phyloP scores from a whole-genome alignment of 805 yeast species.

The Wickerhamiella alocasiicola region DNA sequence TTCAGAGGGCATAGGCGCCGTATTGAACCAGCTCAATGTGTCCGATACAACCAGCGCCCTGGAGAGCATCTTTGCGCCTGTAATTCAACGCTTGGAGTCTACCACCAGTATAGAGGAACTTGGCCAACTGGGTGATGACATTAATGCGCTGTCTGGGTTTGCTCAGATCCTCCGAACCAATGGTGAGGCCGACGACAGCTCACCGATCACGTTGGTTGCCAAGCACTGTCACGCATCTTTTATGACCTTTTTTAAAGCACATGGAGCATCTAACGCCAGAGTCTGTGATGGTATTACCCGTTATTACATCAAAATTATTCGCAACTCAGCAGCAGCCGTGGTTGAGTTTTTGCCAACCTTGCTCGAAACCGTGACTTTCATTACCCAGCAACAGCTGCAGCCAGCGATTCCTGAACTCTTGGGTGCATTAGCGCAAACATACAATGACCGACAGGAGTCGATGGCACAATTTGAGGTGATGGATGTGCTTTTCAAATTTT shows the following conservation, averaged over 20 bases:
- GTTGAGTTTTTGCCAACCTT: slow-evolving; percentile 9
- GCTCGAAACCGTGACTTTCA: not conserved
- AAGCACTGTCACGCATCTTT: slow-evolving; percentile 13
- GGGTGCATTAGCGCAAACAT: slow-evolving; percentile 16
- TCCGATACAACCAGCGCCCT: slow-evolving; percentile 35
- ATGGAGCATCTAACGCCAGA: slow-evolving; percentile 9
- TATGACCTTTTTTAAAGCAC: slow-evolving; percentile 6
- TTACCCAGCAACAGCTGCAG: slow-evolving; percentile 7
- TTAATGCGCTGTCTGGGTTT: slow-evolving; percentile 45
- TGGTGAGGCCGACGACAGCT: slow-evolving; percentile 36
- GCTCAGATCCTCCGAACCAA: slow-evolving; percentile 55
- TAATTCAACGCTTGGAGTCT: slow-evolving; percentile 34
- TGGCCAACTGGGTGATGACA: slow-evolving; percentile 18
- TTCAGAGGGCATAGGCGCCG: slow-evolving; percentile 81
- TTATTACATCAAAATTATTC: slow-evolving; percentile 16
- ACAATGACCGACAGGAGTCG: slow-evolving; percentile 19
- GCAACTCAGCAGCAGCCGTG: slow-evolving; percentile 15
- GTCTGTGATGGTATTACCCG: slow-evolving; percentile 13
- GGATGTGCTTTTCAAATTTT: slow-evolving; percentile 19
- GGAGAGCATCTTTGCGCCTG: slow-evolving; percentile 64
- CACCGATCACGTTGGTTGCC: slow-evolving; percentile 25
- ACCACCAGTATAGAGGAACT: slow-evolving; percentile 24
- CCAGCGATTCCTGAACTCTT: slow-evolving; percentile 16
- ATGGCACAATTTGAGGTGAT: slow-evolving; percentile 33
- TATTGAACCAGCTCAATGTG: slow-evolving; percentile 33